Evolutionary conservation across 441 rosid species (phyloP).

Genomic region (Populus hybrid): DNA sequence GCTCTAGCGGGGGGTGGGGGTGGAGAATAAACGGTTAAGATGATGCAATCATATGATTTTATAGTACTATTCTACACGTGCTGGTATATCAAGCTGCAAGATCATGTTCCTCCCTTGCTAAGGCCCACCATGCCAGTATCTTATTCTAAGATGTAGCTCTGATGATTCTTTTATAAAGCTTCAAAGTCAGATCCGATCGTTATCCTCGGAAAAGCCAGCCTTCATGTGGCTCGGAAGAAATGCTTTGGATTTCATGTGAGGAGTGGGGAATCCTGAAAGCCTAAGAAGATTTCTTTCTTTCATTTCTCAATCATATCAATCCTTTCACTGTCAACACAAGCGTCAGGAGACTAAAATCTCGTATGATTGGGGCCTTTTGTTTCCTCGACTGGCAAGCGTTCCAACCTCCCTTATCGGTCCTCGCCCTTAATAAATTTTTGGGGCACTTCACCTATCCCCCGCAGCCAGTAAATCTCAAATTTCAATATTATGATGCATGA

Average conservation of each 20-base stretch:
- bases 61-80: not conserved
- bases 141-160: slow-evolving; percentile 2
- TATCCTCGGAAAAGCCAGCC: not conserved
- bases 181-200: not conserved
- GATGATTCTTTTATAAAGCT: not conserved
- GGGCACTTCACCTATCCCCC: not conserved
- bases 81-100: not conserved
- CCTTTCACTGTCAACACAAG: slow-evolving; percentile 32
- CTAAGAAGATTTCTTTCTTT: slow-evolving; percentile 1
- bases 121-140: not conserved
- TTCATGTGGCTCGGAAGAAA: not conserved
- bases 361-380: not conserved
- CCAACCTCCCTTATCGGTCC: slow-evolving; percentile 5
- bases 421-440: not conserved
- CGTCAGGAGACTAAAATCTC: slow-evolving; percentile 69
- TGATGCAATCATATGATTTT: not conserved
- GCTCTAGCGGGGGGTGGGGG: not conserved
- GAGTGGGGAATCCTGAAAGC: not conserved
- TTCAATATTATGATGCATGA: slow-evolving; percentile 17
- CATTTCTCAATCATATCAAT: slow-evolving; percentile 34
- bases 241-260: not conserved
- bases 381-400: slow-evolving; percentile 10
- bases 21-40: slow-evolving; percentile 2
- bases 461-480: not conserved
- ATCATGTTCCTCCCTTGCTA: not conserved